phyloP scores from a whole-genome alignment of 2,329 filamentous ascomycete genomes.

The Hansfordia pulvinata region DNA sequence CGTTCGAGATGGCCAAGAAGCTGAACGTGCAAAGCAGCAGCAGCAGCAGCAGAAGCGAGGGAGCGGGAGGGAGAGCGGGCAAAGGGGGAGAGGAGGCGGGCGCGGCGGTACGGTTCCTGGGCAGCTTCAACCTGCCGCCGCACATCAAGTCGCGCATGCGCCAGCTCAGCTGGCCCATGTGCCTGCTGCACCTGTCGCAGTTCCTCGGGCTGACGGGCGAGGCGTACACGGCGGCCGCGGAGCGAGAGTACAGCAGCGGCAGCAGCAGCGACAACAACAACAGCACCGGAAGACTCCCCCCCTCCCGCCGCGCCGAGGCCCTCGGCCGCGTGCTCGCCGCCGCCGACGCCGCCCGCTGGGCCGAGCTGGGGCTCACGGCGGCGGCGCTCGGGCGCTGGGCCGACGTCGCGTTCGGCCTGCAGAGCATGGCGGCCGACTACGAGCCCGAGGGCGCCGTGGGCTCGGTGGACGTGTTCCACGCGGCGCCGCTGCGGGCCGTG shows the following conservation, averaged over 20 bases:
- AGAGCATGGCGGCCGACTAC: conserved; percentile 25
- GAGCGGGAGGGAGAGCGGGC: too few relatives aligned
- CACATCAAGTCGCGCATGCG: conserved; percentile 28
- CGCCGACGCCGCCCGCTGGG: conserved; percentile 9
- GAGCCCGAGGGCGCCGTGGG: conserved; percentile 23
- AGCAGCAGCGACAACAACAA: too few relatives aligned
- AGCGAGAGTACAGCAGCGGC: conserved; percentile 3
- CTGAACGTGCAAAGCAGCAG: too few relatives aligned
- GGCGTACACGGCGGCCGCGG: conserved; percentile 9
- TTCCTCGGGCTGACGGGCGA: conserved; percentile 26
- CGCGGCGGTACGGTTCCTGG: conserved; percentile 27
- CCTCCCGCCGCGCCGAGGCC: conserved; percentile 7
- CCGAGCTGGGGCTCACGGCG: conserved; percentile 17
- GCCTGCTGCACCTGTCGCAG: conserved; percentile 23
- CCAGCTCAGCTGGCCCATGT: conserved; percentile 21
- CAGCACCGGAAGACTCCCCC: too few relatives aligned
- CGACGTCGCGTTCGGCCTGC: conserved; percentile 19
- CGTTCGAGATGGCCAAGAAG: conserved; percentile 33
- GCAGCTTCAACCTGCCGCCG: conserved; percentile 31
- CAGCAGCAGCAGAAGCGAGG: too few relatives aligned
- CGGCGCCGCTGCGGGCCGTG: conserved; percentile 16
- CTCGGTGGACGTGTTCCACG: conserved; percentile 27
- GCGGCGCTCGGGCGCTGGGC: conserved; percentile 19
- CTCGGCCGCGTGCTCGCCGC: conserved; percentile 10
- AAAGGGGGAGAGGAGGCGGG: conserved; percentile 20